Conservation (phyloP, 106 monocot genomes). For the Dendrobium nobile region DNA sequence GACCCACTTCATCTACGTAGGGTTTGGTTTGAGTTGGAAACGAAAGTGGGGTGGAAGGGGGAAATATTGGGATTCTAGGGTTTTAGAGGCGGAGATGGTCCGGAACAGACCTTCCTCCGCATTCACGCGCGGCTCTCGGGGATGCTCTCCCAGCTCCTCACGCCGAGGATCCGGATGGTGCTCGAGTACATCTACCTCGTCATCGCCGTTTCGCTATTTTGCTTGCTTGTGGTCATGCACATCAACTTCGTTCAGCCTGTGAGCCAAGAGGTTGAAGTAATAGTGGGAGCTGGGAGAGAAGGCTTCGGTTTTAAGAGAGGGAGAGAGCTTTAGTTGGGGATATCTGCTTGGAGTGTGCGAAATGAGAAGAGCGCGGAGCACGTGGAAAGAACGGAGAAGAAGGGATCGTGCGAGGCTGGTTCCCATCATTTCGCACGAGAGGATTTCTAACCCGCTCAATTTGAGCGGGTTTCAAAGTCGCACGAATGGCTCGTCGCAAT, state of each 20-base stretch:
- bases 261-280: background rate
- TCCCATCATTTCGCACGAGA: too few relatives aligned
- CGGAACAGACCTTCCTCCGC: slow-evolving; percentile 88
- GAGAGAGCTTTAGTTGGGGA: too few relatives aligned
- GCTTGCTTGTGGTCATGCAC: slow-evolving; percentile 94
- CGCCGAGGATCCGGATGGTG: slow-evolving; percentile 69
- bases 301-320: too few relatives aligned
- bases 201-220: slow-evolving; percentile 72
- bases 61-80: slow-evolving; percentile 1
- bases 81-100: slow-evolving; percentile 37
- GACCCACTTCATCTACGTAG: background rate
- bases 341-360: too few relatives aligned
- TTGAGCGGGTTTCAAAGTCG: too few relatives aligned
- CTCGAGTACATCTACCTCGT: slow-evolving; percentile 84
- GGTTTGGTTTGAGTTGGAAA: background rate
- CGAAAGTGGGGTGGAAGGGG: background rate
- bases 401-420: too few relatives aligned
- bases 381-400: too few relatives aligned
- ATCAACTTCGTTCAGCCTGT: slow-evolving; percentile 99
- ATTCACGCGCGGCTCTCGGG: slow-evolving; percentile 89
- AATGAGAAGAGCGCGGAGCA: too few relatives aligned
- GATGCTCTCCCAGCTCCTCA: slow-evolving; percentile 97
- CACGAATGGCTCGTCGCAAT: too few relatives aligned
- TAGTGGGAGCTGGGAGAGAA: too few relatives aligned
- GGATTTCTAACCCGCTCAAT: too few relatives aligned